These are phyloP conservation scores for Picochlorum sp. DNA, from an alignment of 139 green algal species.

Conservation along the genomic window DNA sequence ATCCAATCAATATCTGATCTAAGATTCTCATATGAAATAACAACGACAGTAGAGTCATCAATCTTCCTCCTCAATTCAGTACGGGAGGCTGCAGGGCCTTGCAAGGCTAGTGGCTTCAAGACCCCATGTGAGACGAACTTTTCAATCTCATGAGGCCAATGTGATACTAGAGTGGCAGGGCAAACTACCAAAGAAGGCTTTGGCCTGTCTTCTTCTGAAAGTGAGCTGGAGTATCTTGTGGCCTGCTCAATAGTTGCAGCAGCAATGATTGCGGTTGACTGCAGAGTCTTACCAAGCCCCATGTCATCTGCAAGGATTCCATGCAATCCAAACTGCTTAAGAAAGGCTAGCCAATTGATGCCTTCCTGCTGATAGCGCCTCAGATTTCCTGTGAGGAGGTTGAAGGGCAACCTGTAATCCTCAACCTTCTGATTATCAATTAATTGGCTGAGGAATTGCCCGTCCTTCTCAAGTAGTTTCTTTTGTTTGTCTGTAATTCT, in stretches of 20 bases:
- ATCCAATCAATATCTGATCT: conserved; percentile 71
- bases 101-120: conserved; percentile 38
- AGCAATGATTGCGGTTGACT: conserved; percentile 69
- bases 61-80: conserved; percentile 14
- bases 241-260: conserved; percentile 11
- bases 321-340: conserved; percentile 85
- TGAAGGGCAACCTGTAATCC: conserved; percentile 56
- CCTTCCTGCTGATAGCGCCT: conserved; percentile 90
- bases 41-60: conserved; percentile 41
- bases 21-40: conserved; percentile 85
- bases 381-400: conserved; percentile 39
- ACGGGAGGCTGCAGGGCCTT: conserved; percentile 42
- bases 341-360: conserved; percentile 95
- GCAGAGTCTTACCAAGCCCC: conserved; percentile 76
- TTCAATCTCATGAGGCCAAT: conserved; percentile 84
- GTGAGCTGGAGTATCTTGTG: not conserved
- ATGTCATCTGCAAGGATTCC: conserved; percentile 95
- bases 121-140: conserved; percentile 42
- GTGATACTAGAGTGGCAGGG: conserved; percentile 82
- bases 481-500: conserved; percentile 48
- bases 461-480: conserved; percentile 39
- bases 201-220: conserved; percentile 1
- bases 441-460: conserved; percentile 75
- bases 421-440: conserved; percentile 68
- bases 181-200: conserved; percentile 77